These are phyloP conservation scores for Tolypocladium cylindrosporum DNA, from an alignment of 2,329 filamentous ascomycete genomes.

Conservation along the genomic window DNA sequence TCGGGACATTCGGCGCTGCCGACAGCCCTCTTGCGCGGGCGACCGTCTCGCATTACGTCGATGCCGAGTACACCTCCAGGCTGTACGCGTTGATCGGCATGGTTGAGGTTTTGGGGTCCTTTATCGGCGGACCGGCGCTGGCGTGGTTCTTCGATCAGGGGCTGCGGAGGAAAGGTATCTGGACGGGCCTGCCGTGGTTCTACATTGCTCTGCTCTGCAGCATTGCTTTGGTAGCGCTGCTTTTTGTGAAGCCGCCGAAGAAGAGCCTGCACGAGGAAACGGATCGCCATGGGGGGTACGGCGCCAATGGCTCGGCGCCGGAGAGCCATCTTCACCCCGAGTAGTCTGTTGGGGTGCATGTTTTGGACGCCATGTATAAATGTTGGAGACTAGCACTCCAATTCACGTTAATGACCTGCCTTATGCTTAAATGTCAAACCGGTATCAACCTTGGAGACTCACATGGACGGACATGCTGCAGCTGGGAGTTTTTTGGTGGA, in stretches of 20 bases:
- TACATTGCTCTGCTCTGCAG: conserved; percentile 22
- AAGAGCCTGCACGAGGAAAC: conserved; percentile 3
- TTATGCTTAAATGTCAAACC: too few species aligned
- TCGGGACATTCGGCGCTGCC: conserved; percentile 27
- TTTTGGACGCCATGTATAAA: too few species aligned
- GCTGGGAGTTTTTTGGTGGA: conserved; percentile 14
- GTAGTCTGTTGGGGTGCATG: conserved; percentile 1
- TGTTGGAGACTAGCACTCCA: too few species aligned
- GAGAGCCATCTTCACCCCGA: conserved; percentile 13
- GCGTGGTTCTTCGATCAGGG: conserved; percentile 28
- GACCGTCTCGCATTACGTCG: conserved; percentile 28
- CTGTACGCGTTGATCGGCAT: conserved; percentile 31
- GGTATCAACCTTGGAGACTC: too few species aligned
- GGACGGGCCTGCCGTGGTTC: conserved; percentile 29
- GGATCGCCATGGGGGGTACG: conserved; percentile 8
- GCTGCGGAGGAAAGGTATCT: conserved; percentile 21
- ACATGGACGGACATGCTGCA: too few species aligned
- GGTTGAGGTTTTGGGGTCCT: conserved; percentile 26
- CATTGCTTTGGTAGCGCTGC: conserved; percentile 16
- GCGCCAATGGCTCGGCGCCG: conserved; percentile 11
- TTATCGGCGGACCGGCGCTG: conserved; percentile 28
- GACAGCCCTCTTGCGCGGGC: conserved; percentile 27
- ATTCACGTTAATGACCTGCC: too few species aligned
- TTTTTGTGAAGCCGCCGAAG: conserved; percentile 22
- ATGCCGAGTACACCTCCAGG: conserved; percentile 25